Evolutionary conservation across 176 grass and related monocot genomes (phyloP), one percentile per base, ranked within the genome.

Genomic region (Cenchrus purpureus): DNA sequence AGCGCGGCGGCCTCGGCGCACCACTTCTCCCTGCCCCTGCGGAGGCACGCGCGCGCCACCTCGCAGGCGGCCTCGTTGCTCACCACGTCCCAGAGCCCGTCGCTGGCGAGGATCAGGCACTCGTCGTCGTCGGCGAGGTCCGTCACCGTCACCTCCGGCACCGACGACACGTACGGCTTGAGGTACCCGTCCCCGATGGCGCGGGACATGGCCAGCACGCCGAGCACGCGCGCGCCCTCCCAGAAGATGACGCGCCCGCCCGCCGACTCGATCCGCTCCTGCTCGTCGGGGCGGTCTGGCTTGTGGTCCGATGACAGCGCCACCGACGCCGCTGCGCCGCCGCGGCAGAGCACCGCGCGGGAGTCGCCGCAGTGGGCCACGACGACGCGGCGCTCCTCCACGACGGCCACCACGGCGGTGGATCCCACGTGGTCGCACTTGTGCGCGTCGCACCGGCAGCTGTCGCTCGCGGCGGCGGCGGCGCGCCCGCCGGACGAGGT

Each of bases 61-160:
- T 88, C 84, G 80, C 91, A 99, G 1, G 91, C 97, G 15, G 78
- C 90, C 88, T 94, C 72, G 81, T 94, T 99, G 69, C 31, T 99
- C 2, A 99, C 90, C 46, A 96, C 97, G 78, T 99, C 97, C 97
- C 94, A 99, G 0, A 96, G 88, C 4, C 97, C 97, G 71, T 99
- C 97, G 79, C 91, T 96, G 17, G 94, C 97, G 3, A 99, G 81
- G 58, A 99, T 99, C 13, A 99, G 84, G 78, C 97, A 99, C 83
- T 96, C 86, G 62, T 99, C 97, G 13, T 60, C 84, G 14, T 92
- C 88, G 7, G 48, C 16, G 10, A 88, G 90, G 6, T 91, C 88
- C 2, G 86, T 89, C 20, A 96, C 81, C 2, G 93, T 94, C 49
- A 99, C 97, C 90, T 96, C 97, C 1, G 97, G 97, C 19, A 94